Evolutionary conservation across 2,329 filamentous ascomycete genomes (phyloP).

Genomic region (Phialophora tarda): DNA sequence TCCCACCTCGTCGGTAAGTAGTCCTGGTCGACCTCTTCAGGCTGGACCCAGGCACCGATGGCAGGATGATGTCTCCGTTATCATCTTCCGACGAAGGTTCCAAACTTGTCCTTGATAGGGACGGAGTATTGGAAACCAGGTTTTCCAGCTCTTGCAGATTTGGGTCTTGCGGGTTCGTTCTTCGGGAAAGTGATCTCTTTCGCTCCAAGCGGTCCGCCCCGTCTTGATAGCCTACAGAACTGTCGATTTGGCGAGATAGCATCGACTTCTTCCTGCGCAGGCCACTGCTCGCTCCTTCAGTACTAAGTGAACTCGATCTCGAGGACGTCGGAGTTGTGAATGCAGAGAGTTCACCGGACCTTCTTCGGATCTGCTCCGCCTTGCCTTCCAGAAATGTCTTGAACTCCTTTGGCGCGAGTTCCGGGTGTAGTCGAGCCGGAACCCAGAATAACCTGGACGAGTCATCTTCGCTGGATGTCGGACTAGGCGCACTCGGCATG

Average conservation of each 20-base stretch:
- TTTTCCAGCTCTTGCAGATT: slow-evolving; percentile 74
- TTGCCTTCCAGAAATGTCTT: slow-evolving; percentile 94
- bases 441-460: slow-evolving; percentile 93
- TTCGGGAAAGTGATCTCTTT: slow-evolving; percentile 67
- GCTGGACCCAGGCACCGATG: slow-evolving; percentile 74
- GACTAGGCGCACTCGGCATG: slow-evolving; percentile 52
- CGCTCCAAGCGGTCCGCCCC: slow-evolving; percentile 80
- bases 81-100: slow-evolving; percentile 65
- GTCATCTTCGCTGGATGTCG: slow-evolving; percentile 76
- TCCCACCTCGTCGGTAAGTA: slow-evolving; percentile 85
- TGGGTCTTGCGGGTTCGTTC: slow-evolving; percentile 63
- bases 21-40: slow-evolving; percentile 89
- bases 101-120: slow-evolving; percentile 61
- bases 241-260: slow-evolving; percentile 89
- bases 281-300: slow-evolving; percentile 54
- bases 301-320: slow-evolving; percentile 35
- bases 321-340: slow-evolving; percentile 52
- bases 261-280: slow-evolving; percentile 91
- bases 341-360: slow-evolving; percentile 74
- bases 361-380: slow-evolving; percentile 84
- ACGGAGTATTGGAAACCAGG: slow-evolving; percentile 72
- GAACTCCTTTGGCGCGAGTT: slow-evolving; percentile 93
- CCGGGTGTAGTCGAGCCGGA: slow-evolving; percentile 89
- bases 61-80: slow-evolving; percentile 68
- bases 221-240: slow-evolving; percentile 75